Percentiles rank a stretch among this genome's conserved stretches.
phyloP scores from a whole-genome alignment of 2,329 filamentous ascomycete species.

The Fusarium clavum region DNA sequence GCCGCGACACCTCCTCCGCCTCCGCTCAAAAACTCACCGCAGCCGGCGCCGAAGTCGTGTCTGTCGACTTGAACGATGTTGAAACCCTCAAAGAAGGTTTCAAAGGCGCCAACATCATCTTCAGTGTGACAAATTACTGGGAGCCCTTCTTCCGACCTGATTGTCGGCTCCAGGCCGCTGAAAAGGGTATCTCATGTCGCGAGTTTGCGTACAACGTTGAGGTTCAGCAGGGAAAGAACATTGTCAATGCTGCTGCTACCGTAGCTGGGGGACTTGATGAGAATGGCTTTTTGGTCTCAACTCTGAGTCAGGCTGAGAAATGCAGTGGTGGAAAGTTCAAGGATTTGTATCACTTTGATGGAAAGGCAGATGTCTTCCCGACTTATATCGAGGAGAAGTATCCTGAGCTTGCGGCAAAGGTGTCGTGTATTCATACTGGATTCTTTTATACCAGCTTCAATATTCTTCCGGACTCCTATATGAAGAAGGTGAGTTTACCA shows the following conservation, averaged over 20 bases:
- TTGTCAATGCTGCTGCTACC: constrained; percentile 63
- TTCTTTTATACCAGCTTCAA: constrained; percentile 62
- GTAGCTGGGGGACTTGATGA: constrained; percentile 55
- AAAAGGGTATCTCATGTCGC: constrained; percentile 56
- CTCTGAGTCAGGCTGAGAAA: constrained; percentile 60
- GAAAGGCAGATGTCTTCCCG: constrained; percentile 64
- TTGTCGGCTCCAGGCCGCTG: constrained; percentile 53
- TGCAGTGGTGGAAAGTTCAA: constrained; percentile 59
- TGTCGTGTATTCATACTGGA: constrained; percentile 63
- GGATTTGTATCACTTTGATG: constrained; percentile 65
- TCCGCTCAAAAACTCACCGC: constrained; percentile 55
- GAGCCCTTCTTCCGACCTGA: constrained; percentile 61
- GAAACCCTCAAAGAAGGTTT: constrained; percentile 56
- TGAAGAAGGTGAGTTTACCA: constrained; percentile 55
- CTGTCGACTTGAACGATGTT: constrained; percentile 58
- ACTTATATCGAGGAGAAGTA: constrained; percentile 57
- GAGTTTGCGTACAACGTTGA: constrained; percentile 62
- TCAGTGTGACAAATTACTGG: constrained; percentile 68
- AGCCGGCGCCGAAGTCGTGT: constrained; percentile 58
- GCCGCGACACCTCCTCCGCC: constrained; percentile 57
- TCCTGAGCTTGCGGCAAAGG: constrained; percentile 59
- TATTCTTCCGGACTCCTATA: constrained; percentile 59
- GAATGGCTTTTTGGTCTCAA: constrained; percentile 64
- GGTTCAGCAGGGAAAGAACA: constrained; percentile 56
- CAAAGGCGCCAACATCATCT: constrained; percentile 61